Percentiles rank a stretch among this genome's conserved stretches.
Evolutionary conservation across 192 early-diverging fungal genomes (phyloP).

Genomic region (Podila verticillata): DNA sequence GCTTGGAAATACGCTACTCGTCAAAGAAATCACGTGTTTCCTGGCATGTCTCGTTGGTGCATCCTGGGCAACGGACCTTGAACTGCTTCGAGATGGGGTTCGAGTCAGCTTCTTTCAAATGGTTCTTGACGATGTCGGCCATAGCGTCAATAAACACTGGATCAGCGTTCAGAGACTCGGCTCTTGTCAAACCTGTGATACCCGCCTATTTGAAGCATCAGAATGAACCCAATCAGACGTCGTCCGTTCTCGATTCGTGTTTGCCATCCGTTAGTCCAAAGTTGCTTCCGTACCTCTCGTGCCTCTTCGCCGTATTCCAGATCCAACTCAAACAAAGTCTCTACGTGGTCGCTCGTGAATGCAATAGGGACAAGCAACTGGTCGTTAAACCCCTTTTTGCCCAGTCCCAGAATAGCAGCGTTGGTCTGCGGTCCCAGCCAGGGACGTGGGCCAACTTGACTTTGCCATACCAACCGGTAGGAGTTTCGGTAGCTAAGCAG

Average conservation of each 20-base stretch:
- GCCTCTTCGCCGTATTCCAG: conserved; percentile 91
- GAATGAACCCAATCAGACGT: background rate
- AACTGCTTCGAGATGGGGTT: conserved; percentile 63
- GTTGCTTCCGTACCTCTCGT: conserved; percentile 63
- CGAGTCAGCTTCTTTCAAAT: conserved; percentile 63
- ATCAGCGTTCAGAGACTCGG: conserved; percentile 92
- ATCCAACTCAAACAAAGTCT: conserved; percentile 97
- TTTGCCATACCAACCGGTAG: conserved; percentile 94
- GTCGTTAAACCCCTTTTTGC: conserved; percentile 79
- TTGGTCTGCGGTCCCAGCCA: conserved; percentile 95
- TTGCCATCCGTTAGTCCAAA: background rate
- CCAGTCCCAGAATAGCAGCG: conserved; percentile 80
- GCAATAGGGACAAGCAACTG: conserved; percentile 92
- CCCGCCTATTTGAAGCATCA: conserved; percentile 65
- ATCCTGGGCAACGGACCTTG: conserved; percentile 75
- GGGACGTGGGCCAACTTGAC: conserved; percentile 89
- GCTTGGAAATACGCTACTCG: no score
- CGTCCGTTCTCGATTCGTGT: background rate
- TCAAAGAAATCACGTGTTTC: conserved; percentile 71
- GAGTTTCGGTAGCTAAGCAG: conserved; percentile 78
- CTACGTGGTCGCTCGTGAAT: conserved; percentile 97
- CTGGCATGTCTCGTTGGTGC: conserved; percentile 74
- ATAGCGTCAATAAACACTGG: conserved; percentile 91
- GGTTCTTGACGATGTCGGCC: conserved; percentile 85
- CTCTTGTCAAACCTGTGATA: conserved; percentile 84